These are phyloP conservation scores for Mucor velutinosus DNA, from an alignment of 371 early-diverging fungal species.

Conservation along the genomic window DNA sequence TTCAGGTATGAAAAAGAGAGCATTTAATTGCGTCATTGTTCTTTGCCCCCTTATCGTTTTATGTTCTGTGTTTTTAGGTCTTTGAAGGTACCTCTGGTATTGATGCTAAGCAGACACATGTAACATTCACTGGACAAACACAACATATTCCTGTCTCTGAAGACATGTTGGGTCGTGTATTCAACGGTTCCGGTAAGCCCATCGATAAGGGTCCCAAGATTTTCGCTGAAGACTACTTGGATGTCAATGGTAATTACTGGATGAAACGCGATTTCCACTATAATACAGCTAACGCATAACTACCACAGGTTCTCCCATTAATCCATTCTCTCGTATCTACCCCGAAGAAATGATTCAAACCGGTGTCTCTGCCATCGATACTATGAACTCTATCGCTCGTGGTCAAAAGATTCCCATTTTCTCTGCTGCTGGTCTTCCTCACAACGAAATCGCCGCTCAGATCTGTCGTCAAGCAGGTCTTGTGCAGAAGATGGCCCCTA, in stretches of 20 bases:
- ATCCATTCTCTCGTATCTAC: conserved; percentile 99
- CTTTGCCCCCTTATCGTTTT: conserved; percentile 9
- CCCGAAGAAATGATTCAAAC: conserved; percentile 99
- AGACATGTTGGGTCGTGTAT: conserved; percentile 99
- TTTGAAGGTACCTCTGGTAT: conserved; percentile 99
- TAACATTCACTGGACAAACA: conserved; percentile 98
- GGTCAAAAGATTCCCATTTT: conserved; percentile 99
- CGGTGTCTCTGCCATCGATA: conserved; percentile 99
- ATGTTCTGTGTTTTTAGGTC: conserved; percentile 62
- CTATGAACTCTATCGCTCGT: conserved; percentile 99
- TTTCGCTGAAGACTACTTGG: conserved; percentile 98
- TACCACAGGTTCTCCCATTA: conserved; percentile 88
- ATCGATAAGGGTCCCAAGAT: conserved; percentile 99
- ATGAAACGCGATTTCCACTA: conserved; percentile 18
- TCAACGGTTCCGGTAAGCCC: conserved; percentile 99
- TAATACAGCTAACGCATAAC: background rate
- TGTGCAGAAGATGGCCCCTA: conserved; percentile 82
- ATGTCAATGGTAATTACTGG: conserved; percentile 77
- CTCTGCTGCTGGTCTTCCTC: conserved; percentile 99
- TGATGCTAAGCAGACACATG: conserved; percentile 97
- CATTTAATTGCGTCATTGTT: conserved; percentile 3
- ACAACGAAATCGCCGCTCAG: conserved; percentile 99
- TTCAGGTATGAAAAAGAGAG: conserved; percentile 72
- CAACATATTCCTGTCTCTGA: conserved; percentile 98
- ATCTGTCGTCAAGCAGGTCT: conserved; percentile 99